phyloP scores from a whole-genome alignment of 1,284 basidiomycete genomes.

The Cryptococcus hybrid region DNA sequence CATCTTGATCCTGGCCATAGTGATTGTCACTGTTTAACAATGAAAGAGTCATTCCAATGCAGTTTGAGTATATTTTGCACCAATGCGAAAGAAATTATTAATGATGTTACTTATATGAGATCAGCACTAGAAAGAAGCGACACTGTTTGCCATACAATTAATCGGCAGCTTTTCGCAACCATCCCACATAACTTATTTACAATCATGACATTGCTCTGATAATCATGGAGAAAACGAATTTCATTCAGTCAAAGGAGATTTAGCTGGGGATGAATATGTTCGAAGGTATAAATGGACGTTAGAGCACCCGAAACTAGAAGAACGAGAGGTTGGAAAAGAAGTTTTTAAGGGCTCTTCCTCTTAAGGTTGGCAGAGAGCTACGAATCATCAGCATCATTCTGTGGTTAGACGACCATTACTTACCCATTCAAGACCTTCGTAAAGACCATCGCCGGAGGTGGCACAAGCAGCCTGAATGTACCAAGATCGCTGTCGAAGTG shows the following conservation, averaged over 20 bases:
- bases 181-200: too few relatives aligned
- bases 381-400: background rate
- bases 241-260: background rate
- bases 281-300: background rate
- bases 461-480: slow-evolving; percentile 99
- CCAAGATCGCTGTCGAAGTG: slow-evolving; percentile 95
- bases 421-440: slow-evolving; percentile 95
- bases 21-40: too few relatives aligned
- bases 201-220: too few relatives aligned
- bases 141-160: too few relatives aligned
- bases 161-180: too few relatives aligned
- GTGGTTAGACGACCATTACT: slow-evolving; percentile 11
- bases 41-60: too few relatives aligned
- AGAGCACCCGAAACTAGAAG: background rate
- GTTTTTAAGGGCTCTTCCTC: slow-evolving; percentile 30
- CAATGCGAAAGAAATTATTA: too few relatives aligned
- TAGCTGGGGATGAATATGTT: background rate
- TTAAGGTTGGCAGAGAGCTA: slow-evolving; percentile 53
- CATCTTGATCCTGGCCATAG: too few relatives aligned
- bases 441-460: slow-evolving; percentile 97
- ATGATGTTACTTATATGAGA: too few relatives aligned
- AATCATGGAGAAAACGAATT: background rate
- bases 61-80: too few relatives aligned
- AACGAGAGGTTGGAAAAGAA: background rate
- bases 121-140: too few relatives aligned